Base-by-base conservation (phyloP, 140 eudicot species). In the Cichorium intybus region DNA sequence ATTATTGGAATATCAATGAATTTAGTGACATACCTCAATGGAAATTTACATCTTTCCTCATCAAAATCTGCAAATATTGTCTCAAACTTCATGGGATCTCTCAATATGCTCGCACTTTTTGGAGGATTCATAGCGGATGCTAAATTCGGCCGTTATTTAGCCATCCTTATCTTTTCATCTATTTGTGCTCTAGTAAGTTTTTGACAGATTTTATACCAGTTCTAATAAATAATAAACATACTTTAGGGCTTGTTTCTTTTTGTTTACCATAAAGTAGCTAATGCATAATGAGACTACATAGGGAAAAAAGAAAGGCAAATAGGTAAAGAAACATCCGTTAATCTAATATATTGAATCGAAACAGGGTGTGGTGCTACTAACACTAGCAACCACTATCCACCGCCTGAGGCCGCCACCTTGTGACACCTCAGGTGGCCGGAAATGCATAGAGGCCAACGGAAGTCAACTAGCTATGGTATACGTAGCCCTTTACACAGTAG, bases 91-190 rank as follows among this genome's bases (percentile, higher is more conserved):
- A 81, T 84, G 90, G 95, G 97, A 12, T 79, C 89, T 33, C 94
- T 90, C 49, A 86, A 90, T 69, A 58, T 90, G 47, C 76, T 90
- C 1, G 95, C 84, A 35, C 89, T 90, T 28, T 73, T 86, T 23
- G 95, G 93, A 21, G 97, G 97, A 27, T 90, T 90, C 62, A 1
- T 87, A 34, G 97, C 97, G 1, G 95, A 90, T 66, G 97, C 97
- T 59, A 86, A 77, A 77, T 74, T 90, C 7, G 97, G 97, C 16
- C 89, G 95, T 27, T 90, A 79, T 59, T 39, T 70, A 61, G 75
- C 95, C 15, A 90, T 90, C 41, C 84, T 85, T 20, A 39, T 80
- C 47, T 80, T 79, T 62, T 87, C 93, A 3, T 77, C 95, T 7
- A 68, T 87, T 23, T 55, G 85, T 33, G 81, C 95, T 72, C n/a